These are phyloP conservation scores for Saccharomycopsis lassenensis DNA, from an alignment of 805 yeast genomes.

Conservation along the genomic window DNA sequence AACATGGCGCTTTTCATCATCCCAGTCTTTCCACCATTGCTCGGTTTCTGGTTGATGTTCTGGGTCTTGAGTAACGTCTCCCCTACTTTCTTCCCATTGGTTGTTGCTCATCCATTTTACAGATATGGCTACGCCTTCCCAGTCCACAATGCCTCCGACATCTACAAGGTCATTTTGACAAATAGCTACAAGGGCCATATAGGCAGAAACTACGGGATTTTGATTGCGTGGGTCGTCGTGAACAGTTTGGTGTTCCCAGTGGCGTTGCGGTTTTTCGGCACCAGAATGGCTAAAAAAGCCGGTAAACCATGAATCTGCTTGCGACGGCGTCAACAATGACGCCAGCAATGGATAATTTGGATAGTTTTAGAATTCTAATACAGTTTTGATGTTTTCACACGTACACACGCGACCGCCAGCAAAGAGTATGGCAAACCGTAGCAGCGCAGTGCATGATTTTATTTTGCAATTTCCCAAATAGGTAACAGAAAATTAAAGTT, in stretches of 20 bases:
- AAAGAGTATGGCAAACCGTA: too few relatives aligned
- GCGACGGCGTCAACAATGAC: too few relatives aligned
- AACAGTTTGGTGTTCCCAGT: constrained; percentile 35
- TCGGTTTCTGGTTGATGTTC: constrained; percentile 59
- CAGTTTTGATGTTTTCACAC: too few relatives aligned
- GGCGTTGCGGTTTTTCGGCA: constrained; percentile 32
- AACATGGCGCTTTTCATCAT: constrained; percentile 39
- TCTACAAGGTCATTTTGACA: constrained; percentile 47
- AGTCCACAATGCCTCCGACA: constrained; percentile 52
- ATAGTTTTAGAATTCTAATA: too few relatives aligned
- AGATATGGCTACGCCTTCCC: constrained; percentile 63
- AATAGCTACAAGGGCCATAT: constrained; percentile 43
- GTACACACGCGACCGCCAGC: too few relatives aligned
- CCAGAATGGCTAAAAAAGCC: constrained; percentile 25
- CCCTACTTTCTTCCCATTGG: constrained; percentile 51
- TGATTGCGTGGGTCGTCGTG: constrained; percentile 50
- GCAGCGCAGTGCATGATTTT: too few relatives aligned
- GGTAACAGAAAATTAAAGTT: too few relatives aligned
- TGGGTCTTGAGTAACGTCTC: constrained; percentile 54
- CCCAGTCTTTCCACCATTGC: constrained; percentile 43
- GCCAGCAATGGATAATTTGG: too few relatives aligned
- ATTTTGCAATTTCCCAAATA: too few relatives aligned
- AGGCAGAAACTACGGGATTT: constrained; percentile 51
- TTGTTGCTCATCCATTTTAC: constrained; percentile 21
- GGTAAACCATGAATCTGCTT: too few relatives aligned